These are phyloP conservation scores for Talaromyces stipitatus DNA, from an alignment of 495 filamentous ascomycete genomes.

Conservation along the genomic window DNA sequence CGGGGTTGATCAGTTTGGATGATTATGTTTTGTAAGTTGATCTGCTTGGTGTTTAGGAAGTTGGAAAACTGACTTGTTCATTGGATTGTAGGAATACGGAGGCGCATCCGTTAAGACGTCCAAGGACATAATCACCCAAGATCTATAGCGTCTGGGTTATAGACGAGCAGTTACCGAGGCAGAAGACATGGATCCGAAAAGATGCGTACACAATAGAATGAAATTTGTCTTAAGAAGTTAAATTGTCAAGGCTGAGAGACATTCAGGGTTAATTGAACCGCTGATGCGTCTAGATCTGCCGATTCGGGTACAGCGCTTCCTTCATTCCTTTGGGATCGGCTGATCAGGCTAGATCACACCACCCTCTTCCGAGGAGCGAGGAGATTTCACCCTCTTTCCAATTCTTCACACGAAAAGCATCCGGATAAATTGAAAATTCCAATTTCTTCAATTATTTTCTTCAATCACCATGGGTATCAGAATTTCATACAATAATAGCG, in stretches of 20 bases:
- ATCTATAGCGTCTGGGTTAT: too few relatives aligned
- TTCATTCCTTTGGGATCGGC: background rate
- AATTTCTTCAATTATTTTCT: background rate
- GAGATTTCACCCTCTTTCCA: too few relatives aligned
- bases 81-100: constrained; percentile 57
- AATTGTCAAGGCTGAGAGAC: too few relatives aligned
- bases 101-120: constrained; percentile 62
- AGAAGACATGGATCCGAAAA: too few relatives aligned
- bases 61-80: too few relatives aligned
- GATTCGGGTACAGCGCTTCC: background rate
- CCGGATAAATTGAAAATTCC: background rate
- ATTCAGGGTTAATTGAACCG: background rate
- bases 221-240: too few relatives aligned
- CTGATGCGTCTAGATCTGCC: background rate
- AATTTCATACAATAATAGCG: too few relatives aligned
- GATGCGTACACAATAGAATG: background rate
- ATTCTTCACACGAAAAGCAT: background rate
- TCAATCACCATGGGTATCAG: too few relatives aligned
- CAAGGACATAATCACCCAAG: constrained; percentile 6
- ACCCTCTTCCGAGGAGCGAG: background rate
- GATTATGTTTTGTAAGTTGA: constrained; percentile 57
- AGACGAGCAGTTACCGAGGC: too few relatives aligned
- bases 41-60: too few relatives aligned
- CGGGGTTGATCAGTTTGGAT: constrained; percentile 60
- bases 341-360: background rate